Conservation (phyloP, 495 filamentous ascomycete genomes). For the Aspergillus conjunctus region DNA sequence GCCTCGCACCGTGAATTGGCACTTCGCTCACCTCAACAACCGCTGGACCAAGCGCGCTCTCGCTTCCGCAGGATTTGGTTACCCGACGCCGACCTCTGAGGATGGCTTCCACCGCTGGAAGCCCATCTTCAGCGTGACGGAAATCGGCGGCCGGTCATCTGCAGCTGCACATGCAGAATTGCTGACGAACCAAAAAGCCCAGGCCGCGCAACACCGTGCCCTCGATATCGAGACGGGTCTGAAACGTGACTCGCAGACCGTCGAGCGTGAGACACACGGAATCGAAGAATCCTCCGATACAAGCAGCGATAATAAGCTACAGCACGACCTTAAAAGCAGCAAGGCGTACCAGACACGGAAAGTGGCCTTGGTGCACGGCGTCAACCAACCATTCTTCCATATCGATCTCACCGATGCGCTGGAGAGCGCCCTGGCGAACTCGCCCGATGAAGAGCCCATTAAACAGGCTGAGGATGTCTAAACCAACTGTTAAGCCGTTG, state of each 20-base stretch:
- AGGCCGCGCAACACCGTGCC: constrained; percentile 31
- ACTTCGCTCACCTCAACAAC: constrained; percentile 93
- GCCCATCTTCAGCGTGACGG: constrained; percentile 93
- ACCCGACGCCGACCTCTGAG: constrained; percentile 65
- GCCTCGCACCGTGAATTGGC: constrained; percentile 90
- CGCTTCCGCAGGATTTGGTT: constrained; percentile 90
- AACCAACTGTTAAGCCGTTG: neutral
- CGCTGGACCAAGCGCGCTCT: constrained; percentile 97
- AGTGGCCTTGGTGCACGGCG: constrained; percentile 74
- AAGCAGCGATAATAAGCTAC: constrained; percentile 44
- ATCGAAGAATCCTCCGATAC: constrained; percentile 37
- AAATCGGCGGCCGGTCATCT: constrained; percentile 72
- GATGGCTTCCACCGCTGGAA: constrained; percentile 75
- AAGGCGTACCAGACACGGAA: constrained; percentile 48
- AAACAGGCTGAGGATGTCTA: neutral
- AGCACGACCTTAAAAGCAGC: constrained; percentile 49
- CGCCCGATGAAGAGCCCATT: constrained; percentile 29
- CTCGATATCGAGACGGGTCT: constrained; percentile 46
- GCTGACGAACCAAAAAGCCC: constrained; percentile 55
- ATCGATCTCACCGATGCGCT: constrained; percentile 90
- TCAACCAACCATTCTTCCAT: constrained; percentile 92
- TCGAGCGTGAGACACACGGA: constrained; percentile 34
- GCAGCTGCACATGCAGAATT: constrained; percentile 64
- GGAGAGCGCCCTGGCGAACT: constrained; percentile 84
- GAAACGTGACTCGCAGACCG: constrained; percentile 32